Conservation (phyloP, 306 rosid species). For the Cucumis cinereus region DNA sequence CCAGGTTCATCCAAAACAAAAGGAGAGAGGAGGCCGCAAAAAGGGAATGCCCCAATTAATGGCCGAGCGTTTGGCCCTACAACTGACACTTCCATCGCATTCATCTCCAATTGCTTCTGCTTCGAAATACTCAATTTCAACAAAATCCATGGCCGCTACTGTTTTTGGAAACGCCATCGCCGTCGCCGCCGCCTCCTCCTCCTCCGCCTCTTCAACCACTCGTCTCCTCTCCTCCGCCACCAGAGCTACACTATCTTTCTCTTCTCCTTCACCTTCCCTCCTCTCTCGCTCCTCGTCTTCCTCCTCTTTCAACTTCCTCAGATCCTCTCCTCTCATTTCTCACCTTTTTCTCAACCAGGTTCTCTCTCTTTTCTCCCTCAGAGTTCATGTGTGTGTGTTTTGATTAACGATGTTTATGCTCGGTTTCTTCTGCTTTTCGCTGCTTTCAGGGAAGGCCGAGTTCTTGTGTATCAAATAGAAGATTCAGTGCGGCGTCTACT, state of each 20-base stretch:
- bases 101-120: conserved; percentile 1
- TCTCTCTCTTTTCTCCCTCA: background rate
- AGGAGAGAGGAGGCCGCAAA: background rate
- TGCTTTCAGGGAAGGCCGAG: conserved; percentile 29
- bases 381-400: background rate
- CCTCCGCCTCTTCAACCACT: conserved; percentile 8
- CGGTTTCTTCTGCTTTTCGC: background rate
- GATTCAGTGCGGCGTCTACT: conserved; percentile 29
- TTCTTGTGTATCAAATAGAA: conserved; percentile 31
- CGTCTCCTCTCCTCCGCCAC: conserved; percentile 38
- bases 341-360: conserved; percentile 61
- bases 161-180: conserved; percentile 12
- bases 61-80: background rate
- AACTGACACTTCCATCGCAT: conserved; percentile 16
- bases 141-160: conserved; percentile 23
- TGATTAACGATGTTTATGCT: background rate
- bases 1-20: background rate
- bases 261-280: conserved; percentile 16
- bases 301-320: conserved; percentile 27
- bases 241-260: conserved; percentile 28
- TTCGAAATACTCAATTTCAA: background rate
- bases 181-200: conserved; percentile 14
- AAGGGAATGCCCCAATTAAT: background rate
- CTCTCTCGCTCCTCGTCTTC: conserved; percentile 18
- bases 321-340: conserved; percentile 60